A percentile compares a stretch with the other conserved stretches of the same genome.
Conservation (phyloP, 352 stramenopile species). For the Phytophthora brassicae region DNA sequence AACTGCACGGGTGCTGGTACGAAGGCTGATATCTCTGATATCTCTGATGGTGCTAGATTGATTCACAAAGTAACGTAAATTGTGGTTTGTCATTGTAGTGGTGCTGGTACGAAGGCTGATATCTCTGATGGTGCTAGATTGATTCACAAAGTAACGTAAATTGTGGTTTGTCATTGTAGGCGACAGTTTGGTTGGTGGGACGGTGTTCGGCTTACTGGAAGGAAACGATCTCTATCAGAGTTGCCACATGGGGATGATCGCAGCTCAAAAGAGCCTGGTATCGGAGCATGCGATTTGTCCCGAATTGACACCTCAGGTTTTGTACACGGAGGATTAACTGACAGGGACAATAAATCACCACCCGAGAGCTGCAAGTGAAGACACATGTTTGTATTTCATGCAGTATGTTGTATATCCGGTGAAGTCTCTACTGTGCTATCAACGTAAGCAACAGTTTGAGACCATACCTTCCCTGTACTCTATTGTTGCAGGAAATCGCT, state of each 20-base stretch:
- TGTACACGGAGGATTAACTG: constrained; percentile 30
- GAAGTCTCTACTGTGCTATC: constrained; percentile 4
- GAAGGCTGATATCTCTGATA: constrained; percentile 9
- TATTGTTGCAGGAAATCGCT: constrained; percentile 75
- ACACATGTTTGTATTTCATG: constrained; percentile 20
- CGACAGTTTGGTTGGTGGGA: constrained; percentile 76
- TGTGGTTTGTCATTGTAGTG: constrained; percentile 77
- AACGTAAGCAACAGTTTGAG: constrained; percentile 8
- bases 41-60: neutral
- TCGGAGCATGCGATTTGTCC: constrained; percentile 73
- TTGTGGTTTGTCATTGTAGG: constrained; percentile 64
- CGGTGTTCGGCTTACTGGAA: constrained; percentile 73
- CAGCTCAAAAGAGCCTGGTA: constrained; percentile 63
- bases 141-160: neutral
- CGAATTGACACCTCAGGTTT: constrained; percentile 36
- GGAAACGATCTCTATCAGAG: constrained; percentile 61
- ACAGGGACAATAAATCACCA: neutral
- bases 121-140: neutral
- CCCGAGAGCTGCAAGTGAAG: neutral
- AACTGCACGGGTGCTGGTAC: constrained; percentile 80
- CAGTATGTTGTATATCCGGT: constrained; percentile 10
- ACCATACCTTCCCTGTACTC: constrained; percentile 14
- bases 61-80: neutral
- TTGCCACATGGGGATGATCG: constrained; percentile 77
- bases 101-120: constrained; percentile 47